Evolutionary conservation across 306 rosid genomes (phyloP), one percentile per base, ranked within the genome.

Genomic region (Malus fusca): DNA sequence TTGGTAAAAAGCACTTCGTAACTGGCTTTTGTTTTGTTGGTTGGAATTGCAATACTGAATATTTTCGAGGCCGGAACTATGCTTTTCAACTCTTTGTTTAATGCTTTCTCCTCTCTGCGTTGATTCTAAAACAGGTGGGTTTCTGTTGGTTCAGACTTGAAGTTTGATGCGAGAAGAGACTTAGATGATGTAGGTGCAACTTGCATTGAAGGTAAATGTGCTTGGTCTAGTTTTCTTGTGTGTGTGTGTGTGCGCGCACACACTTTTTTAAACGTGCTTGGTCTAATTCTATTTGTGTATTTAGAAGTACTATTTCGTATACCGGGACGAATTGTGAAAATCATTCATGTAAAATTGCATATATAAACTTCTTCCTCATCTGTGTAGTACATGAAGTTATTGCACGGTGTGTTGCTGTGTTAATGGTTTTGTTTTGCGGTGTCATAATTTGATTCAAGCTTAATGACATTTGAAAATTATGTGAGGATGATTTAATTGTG

Each of bases 131-230:
- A 72, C 88, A 95, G 99, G 97, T 95, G 99, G 99, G 86, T 95
- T 85, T 95, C 99, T 84, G 93, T 95, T 89, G 99, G 99, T 90
- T 95, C 99, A 82, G 99, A 95, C 90, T 87, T 95, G 87, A 95
- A 92, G 90, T 95, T 88, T 82, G 99, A 95, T 87, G 97, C 99
- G 33, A 84, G 92, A 81, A 92, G 99, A 92, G 99, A 95, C 91
- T 88, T 95, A 77, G 96, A 89, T 79, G 99, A 95, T 79, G 96
- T 85, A 58, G 96, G 96, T 79, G 99, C 99, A 72, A 65, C 90
- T 44, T 74, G 83, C 68, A 64, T 90, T 80, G 86, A 85, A 83
- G 97, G 99, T 95, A 84, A 79, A 55, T 73, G n/a, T 21, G 62
- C 62, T 51, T 17, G 55, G 55, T 48, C 55, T 48, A 15, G 55